phyloP scores from a whole-genome alignment of 2,329 filamentous ascomycete genomes.

The Neofusicoccum cordaticola region DNA sequence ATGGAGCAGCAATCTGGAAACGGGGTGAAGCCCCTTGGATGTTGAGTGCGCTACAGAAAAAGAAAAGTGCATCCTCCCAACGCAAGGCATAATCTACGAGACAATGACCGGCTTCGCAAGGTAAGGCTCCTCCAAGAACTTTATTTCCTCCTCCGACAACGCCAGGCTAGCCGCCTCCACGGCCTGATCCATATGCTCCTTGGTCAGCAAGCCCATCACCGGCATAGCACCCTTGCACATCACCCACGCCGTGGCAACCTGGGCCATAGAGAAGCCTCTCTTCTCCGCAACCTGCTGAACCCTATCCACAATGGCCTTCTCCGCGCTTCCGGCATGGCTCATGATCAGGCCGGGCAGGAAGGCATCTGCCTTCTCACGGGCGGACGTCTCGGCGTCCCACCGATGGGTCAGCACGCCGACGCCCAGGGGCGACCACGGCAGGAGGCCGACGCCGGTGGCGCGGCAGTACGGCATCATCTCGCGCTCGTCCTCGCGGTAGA shows the following conservation, averaged over 20 bases:
- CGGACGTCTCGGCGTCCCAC: slow-evolving; percentile 10
- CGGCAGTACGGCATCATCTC: slow-evolving; percentile 28
- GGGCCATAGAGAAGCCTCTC: slow-evolving; percentile 40
- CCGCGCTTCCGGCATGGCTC: slow-evolving; percentile 28
- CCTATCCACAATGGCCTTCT: slow-evolving; percentile 40
- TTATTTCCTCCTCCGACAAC: slow-evolving; percentile 33
- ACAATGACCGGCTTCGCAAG: slow-evolving; percentile 30
- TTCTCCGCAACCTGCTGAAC: slow-evolving; percentile 48
- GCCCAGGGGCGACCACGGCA: slow-evolving; percentile 26
- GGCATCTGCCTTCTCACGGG: slow-evolving; percentile 45
- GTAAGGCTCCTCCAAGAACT: slow-evolving; percentile 40
- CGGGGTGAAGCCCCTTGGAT: too few relatives aligned
- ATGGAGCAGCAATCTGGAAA: too few relatives aligned
- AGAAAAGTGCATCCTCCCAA: too few relatives aligned
- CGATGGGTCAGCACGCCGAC: slow-evolving; percentile 42
- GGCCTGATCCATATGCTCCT: too few relatives aligned
- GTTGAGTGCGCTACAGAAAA: too few relatives aligned
- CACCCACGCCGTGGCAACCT: slow-evolving; percentile 37
- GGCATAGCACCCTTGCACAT: too few relatives aligned
- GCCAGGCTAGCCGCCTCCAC: too few relatives aligned
- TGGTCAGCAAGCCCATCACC: slow-evolving; percentile 23
- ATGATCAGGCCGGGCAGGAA: slow-evolving; percentile 43
- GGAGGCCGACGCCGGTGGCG: slow-evolving; percentile 25
- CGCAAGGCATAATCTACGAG: too few relatives aligned
- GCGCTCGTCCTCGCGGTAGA: slow-evolving; percentile 49